phyloP scores from a whole-genome alignment of 176 grass and related monocot species.

The Avena eriantha region DNA sequence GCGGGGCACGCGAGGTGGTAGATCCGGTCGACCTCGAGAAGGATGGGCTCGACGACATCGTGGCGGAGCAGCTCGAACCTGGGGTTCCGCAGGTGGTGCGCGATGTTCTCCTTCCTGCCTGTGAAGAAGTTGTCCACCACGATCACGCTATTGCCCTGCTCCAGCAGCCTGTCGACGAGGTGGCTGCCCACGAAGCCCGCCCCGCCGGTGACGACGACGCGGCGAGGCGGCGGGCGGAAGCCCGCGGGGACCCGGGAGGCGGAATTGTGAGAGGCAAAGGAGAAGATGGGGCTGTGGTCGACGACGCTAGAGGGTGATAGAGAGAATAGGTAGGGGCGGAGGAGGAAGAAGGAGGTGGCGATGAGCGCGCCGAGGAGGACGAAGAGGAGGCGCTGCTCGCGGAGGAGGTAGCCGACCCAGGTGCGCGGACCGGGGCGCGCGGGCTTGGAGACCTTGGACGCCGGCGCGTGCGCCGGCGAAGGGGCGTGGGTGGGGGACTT shows the following conservation, averaged over 20 bases:
- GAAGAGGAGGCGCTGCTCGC: slow-evolving; percentile 96
- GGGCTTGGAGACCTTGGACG: slow-evolving; percentile 52
- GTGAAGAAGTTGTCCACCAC: slow-evolving; percentile 96
- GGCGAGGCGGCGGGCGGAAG: slow-evolving; percentile 49
- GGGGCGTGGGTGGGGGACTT: slow-evolving; percentile 52
- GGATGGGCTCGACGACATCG: slow-evolving; percentile 87
- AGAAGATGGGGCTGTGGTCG: slow-evolving; percentile 46
- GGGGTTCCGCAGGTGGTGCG: slow-evolving; percentile 80
- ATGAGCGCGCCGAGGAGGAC: slow-evolving; percentile 91
- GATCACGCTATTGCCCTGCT: slow-evolving; percentile 86
- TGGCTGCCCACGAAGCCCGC: slow-evolving; percentile 90
- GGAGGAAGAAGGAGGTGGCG: slow-evolving; percentile 95
- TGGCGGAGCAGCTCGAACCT: slow-evolving; percentile 96
- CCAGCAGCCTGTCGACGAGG: slow-evolving; percentile 88
- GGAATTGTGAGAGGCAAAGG: slow-evolving; percentile 36
- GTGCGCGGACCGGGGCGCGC: slow-evolving; percentile 57
- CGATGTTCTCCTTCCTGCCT: slow-evolving; percentile 79
- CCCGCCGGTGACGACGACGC: slow-evolving; percentile 86
- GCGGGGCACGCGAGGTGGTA: slow-evolving; percentile 94
- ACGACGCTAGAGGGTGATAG: slow-evolving; percentile 33
- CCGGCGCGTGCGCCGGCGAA: slow-evolving; percentile 50
- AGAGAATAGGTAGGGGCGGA: slow-evolving; percentile 77
- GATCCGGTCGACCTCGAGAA: slow-evolving; percentile 92
- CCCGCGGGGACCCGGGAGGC: slow-evolving; percentile 43
- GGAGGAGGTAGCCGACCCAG: slow-evolving; percentile 78